Base-by-base conservation (phyloP, 768 basidiomycete species). In the Leccinum incarnatum region DNA sequence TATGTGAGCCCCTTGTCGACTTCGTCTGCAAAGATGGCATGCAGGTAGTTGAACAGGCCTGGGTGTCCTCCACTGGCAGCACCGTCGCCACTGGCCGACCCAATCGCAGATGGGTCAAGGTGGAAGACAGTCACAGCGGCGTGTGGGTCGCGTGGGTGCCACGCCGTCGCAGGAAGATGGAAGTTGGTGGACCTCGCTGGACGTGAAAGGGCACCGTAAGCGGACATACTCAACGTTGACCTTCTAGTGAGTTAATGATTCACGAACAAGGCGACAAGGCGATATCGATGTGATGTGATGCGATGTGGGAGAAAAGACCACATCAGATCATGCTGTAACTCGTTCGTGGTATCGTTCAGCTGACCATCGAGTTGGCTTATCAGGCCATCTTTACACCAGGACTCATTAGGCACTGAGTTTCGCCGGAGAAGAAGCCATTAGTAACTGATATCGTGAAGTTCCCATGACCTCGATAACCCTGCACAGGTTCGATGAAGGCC, bases 1-100 rank as follows among this genome's bases (percentile, higher is more conserved):
- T 95, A 96, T 8, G 94, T 93, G 61, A 76, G 66, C 1, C 95
- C 95, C 49, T 82, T 82, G 56, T 85, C 86, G 12, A 96, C 77
- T 65, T 89, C 91, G 54, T 78, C 77, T n/a, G 83, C 81, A 72
- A 96, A 95, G 25, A 84, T 75, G 32, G 58, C 40, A 61, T 80
- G 79, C 17, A 92, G 79, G 65, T 87, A 81, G 21, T 84, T 79
- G 55, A 90, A 67, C 40, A 93, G 74, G 25, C 83, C 86, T 3
- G 77, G 68, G 21, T 77, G 62, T 25, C 59, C 69, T 6, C 49
- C 49, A 32, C 32, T 32, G 32, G 12, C 12, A 29, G 7, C 49
- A 37, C 8, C 37, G 17, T 8, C 37, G 17, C 37, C 37, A 30
- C 30, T n/a, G 7, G 9, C 47, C 10, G 4, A 48, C 21, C 11